Evolutionary conservation across 805 yeast species (phyloP).

Genomic region (Candida sithepensis): DNA sequence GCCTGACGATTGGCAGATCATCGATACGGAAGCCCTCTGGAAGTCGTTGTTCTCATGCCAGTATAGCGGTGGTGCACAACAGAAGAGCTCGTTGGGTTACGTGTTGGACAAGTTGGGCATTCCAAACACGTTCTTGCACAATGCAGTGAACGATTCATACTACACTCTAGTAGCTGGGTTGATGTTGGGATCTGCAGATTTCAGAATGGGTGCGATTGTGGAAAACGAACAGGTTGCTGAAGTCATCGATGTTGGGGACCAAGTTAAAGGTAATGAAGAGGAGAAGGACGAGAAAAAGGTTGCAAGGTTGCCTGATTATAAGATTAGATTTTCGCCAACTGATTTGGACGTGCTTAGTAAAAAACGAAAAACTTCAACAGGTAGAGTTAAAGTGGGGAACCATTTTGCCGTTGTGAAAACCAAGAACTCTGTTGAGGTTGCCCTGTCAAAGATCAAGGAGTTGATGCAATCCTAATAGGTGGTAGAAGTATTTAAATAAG

Average conservation of each 20-base stretch:
- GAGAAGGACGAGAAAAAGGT: too few relatives aligned
- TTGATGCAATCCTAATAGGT: too few relatives aligned
- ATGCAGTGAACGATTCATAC: conserved; percentile 32
- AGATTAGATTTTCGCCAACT: conserved; percentile 16
- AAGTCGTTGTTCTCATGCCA: conserved; percentile 16
- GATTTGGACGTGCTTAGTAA: conserved; percentile 11
- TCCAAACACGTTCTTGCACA: conserved; percentile 29
- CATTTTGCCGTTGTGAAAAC: neutral
- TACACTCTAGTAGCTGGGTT: conserved; percentile 27
- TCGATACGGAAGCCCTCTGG: conserved; percentile 30
- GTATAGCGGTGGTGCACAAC: neutral
- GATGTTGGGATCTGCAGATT: conserved; percentile 25
- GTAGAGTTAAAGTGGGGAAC: neutral
- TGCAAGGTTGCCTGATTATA: neutral
- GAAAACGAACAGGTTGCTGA: neutral
- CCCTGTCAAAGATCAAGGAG: neutral
- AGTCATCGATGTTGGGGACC: neutral
- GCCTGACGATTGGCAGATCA: conserved; percentile 18
- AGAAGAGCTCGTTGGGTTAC: conserved; percentile 20
- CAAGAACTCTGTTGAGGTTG: neutral
- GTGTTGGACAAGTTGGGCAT: conserved; percentile 25
- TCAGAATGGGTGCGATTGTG: conserved; percentile 19
- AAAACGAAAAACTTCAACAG: neutral
- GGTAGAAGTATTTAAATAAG: too few relatives aligned
- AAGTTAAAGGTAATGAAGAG: neutral